Evolutionary conservation across 306 rosid species (phyloP).

Genomic region (Dryas octopetala): DNA sequence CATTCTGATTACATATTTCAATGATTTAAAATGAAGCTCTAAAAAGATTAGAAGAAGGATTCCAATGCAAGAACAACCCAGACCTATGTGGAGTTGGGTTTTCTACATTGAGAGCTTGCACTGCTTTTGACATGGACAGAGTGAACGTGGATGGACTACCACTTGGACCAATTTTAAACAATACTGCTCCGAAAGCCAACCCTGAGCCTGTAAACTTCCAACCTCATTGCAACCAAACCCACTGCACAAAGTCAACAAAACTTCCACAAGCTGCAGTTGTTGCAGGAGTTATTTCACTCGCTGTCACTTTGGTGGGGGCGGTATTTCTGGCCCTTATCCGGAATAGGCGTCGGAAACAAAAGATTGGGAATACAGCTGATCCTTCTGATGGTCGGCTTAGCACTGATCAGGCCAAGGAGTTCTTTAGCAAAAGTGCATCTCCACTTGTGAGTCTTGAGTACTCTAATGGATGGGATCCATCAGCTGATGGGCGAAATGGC

Average conservation of each 20-base stretch:
- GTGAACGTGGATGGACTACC: constrained; percentile 31
- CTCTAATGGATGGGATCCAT: constrained; percentile 71
- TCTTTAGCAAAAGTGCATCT: constrained; percentile 61
- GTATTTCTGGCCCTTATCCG: constrained; percentile 44
- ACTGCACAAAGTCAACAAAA: constrained; percentile 50
- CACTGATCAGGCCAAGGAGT: constrained; percentile 63
- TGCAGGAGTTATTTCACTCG: constrained; percentile 41
- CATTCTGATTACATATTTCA: constrained; percentile 29
- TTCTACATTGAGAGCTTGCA: constrained; percentile 56
- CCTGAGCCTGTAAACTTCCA: constrained; percentile 53
- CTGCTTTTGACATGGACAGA: constrained; percentile 34
- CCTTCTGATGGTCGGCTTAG: constrained; percentile 60
- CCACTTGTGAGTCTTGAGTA: constrained; percentile 81
- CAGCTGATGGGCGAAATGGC: constrained; percentile 47
- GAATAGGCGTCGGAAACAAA: constrained; percentile 70
- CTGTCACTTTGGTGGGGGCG: constrained; percentile 35
- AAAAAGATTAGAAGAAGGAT: constrained; percentile 59
- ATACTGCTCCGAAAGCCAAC: constrained; percentile 30
- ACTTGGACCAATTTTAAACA: constrained; percentile 22
- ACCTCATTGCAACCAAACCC: constrained; percentile 46
- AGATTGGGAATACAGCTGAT: constrained; percentile 51
- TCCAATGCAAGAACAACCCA: constrained; percentile 68
- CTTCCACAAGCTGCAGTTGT: constrained; percentile 49
- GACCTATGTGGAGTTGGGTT: constrained; percentile 70
- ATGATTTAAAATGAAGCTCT: constrained; percentile 51